Base-by-base conservation (phyloP, 768 basidiomycete species). In the Pleurotus giganteus region DNA sequence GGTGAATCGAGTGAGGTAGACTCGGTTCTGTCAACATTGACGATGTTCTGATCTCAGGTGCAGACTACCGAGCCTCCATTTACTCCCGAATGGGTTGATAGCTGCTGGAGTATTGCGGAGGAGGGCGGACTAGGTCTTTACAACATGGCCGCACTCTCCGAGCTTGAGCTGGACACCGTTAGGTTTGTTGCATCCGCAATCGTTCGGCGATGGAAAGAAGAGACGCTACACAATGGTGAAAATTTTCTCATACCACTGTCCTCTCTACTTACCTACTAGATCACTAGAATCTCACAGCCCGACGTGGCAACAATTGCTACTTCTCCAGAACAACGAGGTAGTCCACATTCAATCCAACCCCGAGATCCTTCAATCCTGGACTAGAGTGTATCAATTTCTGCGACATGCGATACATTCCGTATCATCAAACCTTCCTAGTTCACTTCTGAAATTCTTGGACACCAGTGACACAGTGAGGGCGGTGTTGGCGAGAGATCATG, bases 301-400 rank as follows among this genome's bases (percentile, higher is more conserved):
- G n/a, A 68, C 68, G 43, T 88, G 85, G 86, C 4, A 64, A 1
- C 73, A 78, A 27, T 70, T 85, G 32, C 72, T 85, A 24, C 55
- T 73, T 26, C 76, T 88, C 9, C 85, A 88, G 66, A 66, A 76
- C 52, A 85, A 83, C 67, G 84, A 86, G 54, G 65, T 82, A 3
- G 58, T 65, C 23, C 77, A 79, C 57, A 66, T 78, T 27, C 71
- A 61, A 42, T 66, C 70, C 15, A 76, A 77, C 47, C 82, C 83
- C 7, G 70, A 78, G 59, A 72, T 81, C 57, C 74, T 86, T 21
- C 65, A 71, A 4, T 78, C 80, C 37, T 76, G 82, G 59, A 66
- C 83, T 44, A 77, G 79, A 13, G 70, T 84, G 44, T 87, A 81
- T 59, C 66, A 72, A 44, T 85, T 85, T 60, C 66, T 87, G 42